phyloP scores from a whole-genome alignment of 2,329 filamentous ascomycete genomes.

The Trichoderma sp. region DNA sequence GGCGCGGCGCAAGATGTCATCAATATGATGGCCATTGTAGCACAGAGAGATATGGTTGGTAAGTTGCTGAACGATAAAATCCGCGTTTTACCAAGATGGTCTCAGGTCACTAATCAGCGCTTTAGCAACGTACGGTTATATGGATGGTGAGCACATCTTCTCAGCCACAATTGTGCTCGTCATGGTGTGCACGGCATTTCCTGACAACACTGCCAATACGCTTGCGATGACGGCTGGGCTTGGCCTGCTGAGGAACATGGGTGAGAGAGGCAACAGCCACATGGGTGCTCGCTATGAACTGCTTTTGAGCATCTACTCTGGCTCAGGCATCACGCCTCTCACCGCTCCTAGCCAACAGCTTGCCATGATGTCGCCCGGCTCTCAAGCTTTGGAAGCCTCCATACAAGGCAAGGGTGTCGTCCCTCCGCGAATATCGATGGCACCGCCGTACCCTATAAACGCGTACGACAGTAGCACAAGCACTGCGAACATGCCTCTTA shows the following conservation, averaged over 20 bases:
- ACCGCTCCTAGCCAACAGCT: background rate
- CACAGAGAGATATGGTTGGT: slow-evolving; percentile 50
- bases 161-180: slow-evolving; percentile 58
- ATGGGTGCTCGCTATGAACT: slow-evolving; percentile 41
- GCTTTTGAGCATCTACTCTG: slow-evolving; percentile 37
- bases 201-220: slow-evolving; percentile 47
- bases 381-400: background rate
- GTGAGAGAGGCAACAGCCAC: slow-evolving; percentile 56
- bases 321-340: slow-evolving; percentile 34
- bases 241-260: slow-evolving; percentile 53
- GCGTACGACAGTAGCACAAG: background rate
- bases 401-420: slow-evolving; percentile 9
- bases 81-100: background rate
- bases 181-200: slow-evolving; percentile 59
- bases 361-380: slow-evolving; percentile 12
- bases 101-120: background rate
- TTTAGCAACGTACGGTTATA: slow-evolving; percentile 58
- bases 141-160: slow-evolving; percentile 61
- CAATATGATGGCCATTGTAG: slow-evolving; percentile 33
- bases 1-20: slow-evolving; percentile 51
- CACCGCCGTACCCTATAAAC: slow-evolving; percentile 16
- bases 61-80: slow-evolving; percentile 31
- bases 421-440: slow-evolving; percentile 25
- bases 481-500: slow-evolving; percentile 24
- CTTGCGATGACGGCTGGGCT: slow-evolving; percentile 52